Evolutionary conservation across 176 grass and related monocot species (phyloP).

Genomic region (Guadua angustifolia): DNA sequence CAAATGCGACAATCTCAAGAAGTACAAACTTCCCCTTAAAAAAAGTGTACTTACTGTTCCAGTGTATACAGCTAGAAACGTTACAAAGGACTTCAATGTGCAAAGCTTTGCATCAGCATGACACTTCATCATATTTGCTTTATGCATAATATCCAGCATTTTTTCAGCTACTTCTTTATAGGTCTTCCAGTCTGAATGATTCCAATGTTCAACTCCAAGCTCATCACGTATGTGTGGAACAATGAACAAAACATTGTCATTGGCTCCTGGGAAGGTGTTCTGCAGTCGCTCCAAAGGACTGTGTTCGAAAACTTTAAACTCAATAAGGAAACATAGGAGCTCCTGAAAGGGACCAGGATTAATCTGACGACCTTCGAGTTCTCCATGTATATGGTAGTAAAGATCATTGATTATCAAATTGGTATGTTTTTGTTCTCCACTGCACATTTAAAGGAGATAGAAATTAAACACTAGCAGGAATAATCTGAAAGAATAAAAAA

Average conservation of each 20-base stretch:
- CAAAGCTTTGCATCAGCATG: conserved; percentile 69
- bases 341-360: conserved; percentile 82
- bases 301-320: conserved; percentile 74
- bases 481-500: not conserved
- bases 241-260: conserved; percentile 57
- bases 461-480: conserved; percentile 8
- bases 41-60: conserved; percentile 63
- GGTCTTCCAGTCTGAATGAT: conserved; percentile 62
- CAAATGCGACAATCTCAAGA: conserved; percentile 35
- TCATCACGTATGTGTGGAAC: conserved; percentile 54
- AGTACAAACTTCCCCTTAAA: conserved; percentile 34
- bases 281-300: conserved; percentile 38
- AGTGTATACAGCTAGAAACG: conserved; percentile 71
- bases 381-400: conserved; percentile 71
- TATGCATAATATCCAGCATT: conserved; percentile 71
- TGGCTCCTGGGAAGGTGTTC: conserved; percentile 33
- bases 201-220: conserved; percentile 73
- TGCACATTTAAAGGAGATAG: conserved; percentile 37
- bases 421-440: conserved; percentile 54
- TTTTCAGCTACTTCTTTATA: conserved; percentile 67
- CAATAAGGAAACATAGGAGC: conserved; percentile 68
- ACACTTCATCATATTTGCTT: conserved; percentile 63
- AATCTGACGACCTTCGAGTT: conserved; percentile 73
- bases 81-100: conserved; percentile 64
- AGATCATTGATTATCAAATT: conserved; percentile 74